Percentiles rank a stretch among this genome's conserved stretches.
Evolutionary conservation across 2,329 filamentous ascomycete genomes (phyloP).

Genomic region (Talaromyces sp.): DNA sequence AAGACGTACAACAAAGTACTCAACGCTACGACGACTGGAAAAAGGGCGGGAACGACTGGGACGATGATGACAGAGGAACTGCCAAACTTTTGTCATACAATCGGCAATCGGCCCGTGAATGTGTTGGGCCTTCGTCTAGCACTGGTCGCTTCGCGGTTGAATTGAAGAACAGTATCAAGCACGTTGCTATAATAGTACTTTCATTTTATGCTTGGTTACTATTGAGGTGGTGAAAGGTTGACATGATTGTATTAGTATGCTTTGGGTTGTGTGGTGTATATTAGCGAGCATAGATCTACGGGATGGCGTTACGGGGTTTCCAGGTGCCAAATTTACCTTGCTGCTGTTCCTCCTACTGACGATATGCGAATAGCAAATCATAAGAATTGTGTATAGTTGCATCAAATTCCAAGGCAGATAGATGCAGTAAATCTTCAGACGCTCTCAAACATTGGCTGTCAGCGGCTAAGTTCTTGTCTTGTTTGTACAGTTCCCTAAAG

Average conservation of each 20-base stretch:
- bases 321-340: neutral
- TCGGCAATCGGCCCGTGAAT: conserved; percentile 16
- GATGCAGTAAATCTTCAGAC: neutral
- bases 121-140: conserved; percentile 33
- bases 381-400: neutral
- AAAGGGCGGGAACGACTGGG: conserved; percentile 6
- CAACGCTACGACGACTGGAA: conserved; percentile 18
- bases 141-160: conserved; percentile 61
- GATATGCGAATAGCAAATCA: neutral
- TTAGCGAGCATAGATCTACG: conserved; percentile 13
- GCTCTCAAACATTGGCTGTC: neutral
- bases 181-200: conserved; percentile 61
- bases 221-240: conserved; percentile 2
- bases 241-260: neutral
- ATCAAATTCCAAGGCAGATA: neutral
- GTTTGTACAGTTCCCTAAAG: neutral
- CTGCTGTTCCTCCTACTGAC: neutral
- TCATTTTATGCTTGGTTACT: conserved; percentile 59
- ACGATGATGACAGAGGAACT: conserved; percentile 30
- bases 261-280: neutral
- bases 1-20: conserved; percentile 10
- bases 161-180: conserved; percentile 42
- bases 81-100: conserved; percentile 18
- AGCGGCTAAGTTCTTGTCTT: neutral
- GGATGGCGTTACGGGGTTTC: neutral